A percentile compares a stretch with the other conserved stretches of the same genome.
These are phyloP conservation scores for Cryphonectria parasitica DNA, from an alignment of 2,329 filamentous ascomycete genomes.

Conservation along the genomic window DNA sequence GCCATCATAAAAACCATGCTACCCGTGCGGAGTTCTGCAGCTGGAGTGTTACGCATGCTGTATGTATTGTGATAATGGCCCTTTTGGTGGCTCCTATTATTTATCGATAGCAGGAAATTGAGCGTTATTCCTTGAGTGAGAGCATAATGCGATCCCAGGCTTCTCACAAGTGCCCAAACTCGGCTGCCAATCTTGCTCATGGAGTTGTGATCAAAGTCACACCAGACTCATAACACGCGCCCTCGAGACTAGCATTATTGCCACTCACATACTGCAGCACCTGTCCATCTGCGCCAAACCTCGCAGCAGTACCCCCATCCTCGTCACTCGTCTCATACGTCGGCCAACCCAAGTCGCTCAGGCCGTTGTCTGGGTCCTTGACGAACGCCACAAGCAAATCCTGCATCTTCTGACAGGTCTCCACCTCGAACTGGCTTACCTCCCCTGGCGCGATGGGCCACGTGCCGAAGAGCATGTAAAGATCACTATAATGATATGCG, in stretches of 20 bases:
- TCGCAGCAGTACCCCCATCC: constrained; percentile 7
- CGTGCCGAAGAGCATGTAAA: constrained; percentile 23
- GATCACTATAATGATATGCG: constrained; percentile 26
- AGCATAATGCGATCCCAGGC: background rate
- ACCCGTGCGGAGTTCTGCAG: no score
- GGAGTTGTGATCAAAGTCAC: constrained; percentile 9
- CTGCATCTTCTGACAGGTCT: constrained; percentile 27
- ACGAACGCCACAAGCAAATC: constrained; percentile 32
- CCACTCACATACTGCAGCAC: constrained; percentile 16
- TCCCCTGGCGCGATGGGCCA: constrained; percentile 16
- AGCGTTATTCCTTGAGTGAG: no score
- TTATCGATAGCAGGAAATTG: no score
- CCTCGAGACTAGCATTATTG: constrained; percentile 10
- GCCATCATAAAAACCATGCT: no score
- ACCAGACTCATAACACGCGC: constrained; percentile 7
- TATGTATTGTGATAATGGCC: no score
- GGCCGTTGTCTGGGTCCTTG: constrained; percentile 47
- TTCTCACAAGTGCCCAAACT: background rate
- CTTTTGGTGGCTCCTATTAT: no score
- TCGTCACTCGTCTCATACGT: constrained; percentile 21
- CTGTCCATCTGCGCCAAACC: constrained; percentile 6
- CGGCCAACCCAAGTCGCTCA: constrained; percentile 37
- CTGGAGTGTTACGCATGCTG: no score
- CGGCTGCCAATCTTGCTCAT: background rate
- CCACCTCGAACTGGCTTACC: constrained; percentile 18